Base-by-base conservation (phyloP, 495 filamentous ascomycete genomes). In the Tuber aestivum region DNA sequence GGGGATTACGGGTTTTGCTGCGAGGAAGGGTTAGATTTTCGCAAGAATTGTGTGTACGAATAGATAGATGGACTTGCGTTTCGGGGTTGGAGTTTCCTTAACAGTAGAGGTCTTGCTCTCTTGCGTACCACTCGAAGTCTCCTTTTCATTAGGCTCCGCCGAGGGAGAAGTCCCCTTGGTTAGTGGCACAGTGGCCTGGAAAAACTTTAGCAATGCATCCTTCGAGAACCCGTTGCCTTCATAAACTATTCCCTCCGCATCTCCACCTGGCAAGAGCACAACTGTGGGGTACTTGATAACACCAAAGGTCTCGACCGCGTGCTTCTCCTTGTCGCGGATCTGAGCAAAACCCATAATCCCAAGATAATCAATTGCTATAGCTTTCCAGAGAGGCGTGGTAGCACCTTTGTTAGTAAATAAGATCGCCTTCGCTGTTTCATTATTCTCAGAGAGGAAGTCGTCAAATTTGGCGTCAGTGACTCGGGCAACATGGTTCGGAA, bases 341-440 rank as follows among this genome's bases (percentile, higher is more conserved):
- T 98, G 95, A 37, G 92, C 94, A 74, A 99, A 87, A 20, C 87
- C 87, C 80, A 97, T 90, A 68, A 88, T 88, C 41, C 90, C 94
- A n/a, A 94, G 86, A 84, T 95, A 98, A 77, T 98, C 96, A 75
- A 97, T 92, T 1, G 96, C 95, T 38, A 98, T 82, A 42, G 93
- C 90, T 84, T 92, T 93, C 74, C 97, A 87, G 21, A 97, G 85
- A 16, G 94, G 87, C 83, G 92, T 92, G 0, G 92, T 94, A 21
- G 91, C 91, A 1, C 94, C 95, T 85, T 98, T 98, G 75, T 97
- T 93, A 3, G 92, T 97, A 85, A 99, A 98, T 20, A 98, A 86
- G 65, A 99, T 90, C 7, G 93, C 94, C 86, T 97, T 98, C 48
- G 93, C 88, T 8, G 88, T 87, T 56, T 92, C 89, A 75, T 93